Base-by-base conservation (phyloP, 371 early-diverging fungal genomes). In the Mucor velutinosus region DNA sequence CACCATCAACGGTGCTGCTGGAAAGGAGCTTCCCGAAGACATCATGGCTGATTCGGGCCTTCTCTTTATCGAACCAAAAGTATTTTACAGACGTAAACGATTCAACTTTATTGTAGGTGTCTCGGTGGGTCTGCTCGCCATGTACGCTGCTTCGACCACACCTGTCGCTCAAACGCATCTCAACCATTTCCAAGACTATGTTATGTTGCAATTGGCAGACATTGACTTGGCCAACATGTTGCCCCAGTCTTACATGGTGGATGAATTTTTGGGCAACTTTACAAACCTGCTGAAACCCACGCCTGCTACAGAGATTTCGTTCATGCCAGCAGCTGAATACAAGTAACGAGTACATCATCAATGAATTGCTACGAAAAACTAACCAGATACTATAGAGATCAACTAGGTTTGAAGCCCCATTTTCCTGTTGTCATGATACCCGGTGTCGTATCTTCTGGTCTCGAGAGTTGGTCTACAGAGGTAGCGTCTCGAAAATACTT, bases 401-500 rank as follows among this genome's bases (percentile, higher is more conserved):
- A 72, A 43, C 25, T 76, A 21, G 76, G 69, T 33, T 58, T 86
- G 11, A 81, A 77, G 27, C 78, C 85, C 5, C 86, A 88, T 67
- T 82, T 88, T 76, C 93, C 92, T 37, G 94, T 98, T 0, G 85
- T 95, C 2, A 76, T 98, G 73, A 91, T 98, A 25, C 98, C 97
- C 0, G 98, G 98, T 33, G 93, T 97, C 66, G 88, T 94, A 14
- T 93, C 94, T 1, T 91, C 95, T 35, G 92, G 93, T 4, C 84
- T 98, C 23, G 98, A 97, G 76, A 93, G 94, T 62, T 97, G 97
- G 97, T 90, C 91, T 41, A 90, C 93, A 1, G 77, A 85, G 15
- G 86, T 88, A 67, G 92, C 92, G 59, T 88, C 90, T 30, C 80
- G 87, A 62, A 87, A 89, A 35, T 94, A 94, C 71, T 96, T 95